Base-by-base conservation (phyloP, 1,284 basidiomycete genomes). In the Athelia sp. region DNA sequence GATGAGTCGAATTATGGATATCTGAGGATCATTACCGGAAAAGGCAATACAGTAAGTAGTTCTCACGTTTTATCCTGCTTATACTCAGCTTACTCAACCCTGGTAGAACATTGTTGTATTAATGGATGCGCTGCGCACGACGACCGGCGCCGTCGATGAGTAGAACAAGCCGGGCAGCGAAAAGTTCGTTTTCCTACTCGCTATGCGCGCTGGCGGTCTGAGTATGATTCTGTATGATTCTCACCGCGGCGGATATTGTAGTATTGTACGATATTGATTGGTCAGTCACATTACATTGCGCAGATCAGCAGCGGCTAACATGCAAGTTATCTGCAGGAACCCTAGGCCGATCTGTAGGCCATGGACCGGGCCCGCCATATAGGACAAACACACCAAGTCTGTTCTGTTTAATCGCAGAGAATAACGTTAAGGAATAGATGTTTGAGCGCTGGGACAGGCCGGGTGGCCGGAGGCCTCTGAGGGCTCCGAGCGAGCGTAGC, bases 321-420 rank as follows among this genome's bases (percentile, higher is more conserved):
- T 42, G 13, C 21, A 40, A 17, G 42, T 43, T 11, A 6, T 19
- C 36, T 43, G 36, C 56, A 90, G 88, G 89, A 99, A 99, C 67
- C 96, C 97, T 97, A 99, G 70, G 96, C 96, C 3, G 97, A 99
- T 74, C 67, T 99, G 50, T 97, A 99, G 67, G 97, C 97, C 4
- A 98, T 99, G 97, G 96, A 99, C 65, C 90, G 96, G 56, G 96
- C 96, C 0, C 96, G 99, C 71, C 91, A 96, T 58, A 98, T 99
- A 55, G 96, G 96, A 2, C 97, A 98, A 71, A 98, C 91, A 45
- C 98, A 98, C 70, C 96, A 99, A 68, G 96, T 98, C 17, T 97
- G 1, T 99, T 95, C 77, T 78, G 96, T 22, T 98, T 99, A 66
- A 91, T 99, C 59, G 98, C 97, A 0, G 94, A 98, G 65, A 87